Conservation (phyloP, 176 grass and related monocot genomes). For the Tuctoria greenei region DNA sequence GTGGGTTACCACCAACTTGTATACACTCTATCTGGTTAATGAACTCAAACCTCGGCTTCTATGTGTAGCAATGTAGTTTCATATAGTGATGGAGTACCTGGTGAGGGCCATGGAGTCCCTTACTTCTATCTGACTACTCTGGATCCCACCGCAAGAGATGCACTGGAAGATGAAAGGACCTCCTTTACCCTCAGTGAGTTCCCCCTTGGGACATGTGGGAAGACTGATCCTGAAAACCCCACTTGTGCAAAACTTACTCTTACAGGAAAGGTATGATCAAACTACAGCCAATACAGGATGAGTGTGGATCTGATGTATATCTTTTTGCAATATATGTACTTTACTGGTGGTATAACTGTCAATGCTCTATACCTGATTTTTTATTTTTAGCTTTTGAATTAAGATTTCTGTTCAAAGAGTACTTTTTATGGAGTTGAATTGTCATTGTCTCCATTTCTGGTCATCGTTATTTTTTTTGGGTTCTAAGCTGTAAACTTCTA, state of each 20-base stretch:
- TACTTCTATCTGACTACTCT: conserved; percentile 89
- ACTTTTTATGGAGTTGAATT: neutral
- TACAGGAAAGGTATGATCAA: conserved; percentile 65
- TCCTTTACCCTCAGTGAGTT: conserved; percentile 90
- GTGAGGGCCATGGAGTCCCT: conserved; percentile 57
- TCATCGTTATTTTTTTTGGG: neutral
- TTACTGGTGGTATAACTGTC: neutral
- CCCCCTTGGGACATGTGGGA: conserved; percentile 80
- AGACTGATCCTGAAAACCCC: conserved; percentile 89
- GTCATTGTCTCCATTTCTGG: neutral
- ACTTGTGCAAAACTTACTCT: conserved; percentile 96
- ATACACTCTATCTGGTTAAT: conserved; percentile 5
- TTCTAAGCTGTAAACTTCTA: neutral
- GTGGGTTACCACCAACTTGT: neutral
- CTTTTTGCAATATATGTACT: neutral
- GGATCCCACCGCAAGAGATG: conserved; percentile 89
- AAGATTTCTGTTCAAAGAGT: neutral
- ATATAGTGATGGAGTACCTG: conserved; percentile 76
- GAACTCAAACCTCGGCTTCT: conserved; percentile 19
- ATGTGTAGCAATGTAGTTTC: conserved; percentile 82
- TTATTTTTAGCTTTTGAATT: neutral
- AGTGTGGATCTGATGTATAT: neutral
- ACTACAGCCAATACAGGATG: conserved; percentile 5
- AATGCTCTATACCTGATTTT: conserved; percentile 3
- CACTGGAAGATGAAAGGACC: conserved; percentile 67